A percentile compares a stretch with the other conserved stretches of the same genome.
phyloP scores from a whole-genome alignment of 2,329 filamentous ascomycete genomes.

The Hypoxylon sp. region DNA sequence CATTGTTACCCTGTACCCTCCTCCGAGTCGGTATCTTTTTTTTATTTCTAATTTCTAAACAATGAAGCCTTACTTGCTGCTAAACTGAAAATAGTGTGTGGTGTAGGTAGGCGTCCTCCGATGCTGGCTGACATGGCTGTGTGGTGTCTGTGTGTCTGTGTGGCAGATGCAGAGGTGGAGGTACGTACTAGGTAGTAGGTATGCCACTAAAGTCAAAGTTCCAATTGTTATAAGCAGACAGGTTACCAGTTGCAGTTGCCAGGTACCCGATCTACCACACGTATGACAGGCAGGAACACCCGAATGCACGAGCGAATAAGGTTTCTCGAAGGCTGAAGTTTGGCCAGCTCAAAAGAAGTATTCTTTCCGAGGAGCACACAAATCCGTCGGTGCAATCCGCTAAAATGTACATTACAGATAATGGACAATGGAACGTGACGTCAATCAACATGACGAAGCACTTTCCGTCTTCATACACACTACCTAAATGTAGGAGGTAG shows the following conservation, averaged over 20 bases:
- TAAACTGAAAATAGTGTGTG: slow-evolving; percentile 28
- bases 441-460: slow-evolving; percentile 35
- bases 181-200: no score
- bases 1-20: slow-evolving; percentile 30
- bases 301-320: slow-evolving; percentile 32
- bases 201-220: no score
- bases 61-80: slow-evolving; percentile 26
- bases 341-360: slow-evolving; percentile 26
- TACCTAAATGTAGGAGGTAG: no score
- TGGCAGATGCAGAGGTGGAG: background rate
- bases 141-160: background rate
- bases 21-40: slow-evolving; percentile 4
- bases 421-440: slow-evolving; percentile 32
- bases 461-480: slow-evolving; percentile 24
- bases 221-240: no score
- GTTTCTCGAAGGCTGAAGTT: slow-evolving; percentile 33
- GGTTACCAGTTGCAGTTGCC: slow-evolving; percentile 30
- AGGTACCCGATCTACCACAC: slow-evolving; percentile 37
- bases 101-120: no score
- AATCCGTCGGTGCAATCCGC: no score
- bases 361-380: slow-evolving; percentile 31
- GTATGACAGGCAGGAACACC: slow-evolving; percentile 38
- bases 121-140: no score
- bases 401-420: slow-evolving; percentile 3
- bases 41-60: no score